Evolutionary conservation across 2,329 filamentous ascomycete species (phyloP), one percentile per base, ranked within the genome.

Genomic region (Hortaea sp.): DNA sequence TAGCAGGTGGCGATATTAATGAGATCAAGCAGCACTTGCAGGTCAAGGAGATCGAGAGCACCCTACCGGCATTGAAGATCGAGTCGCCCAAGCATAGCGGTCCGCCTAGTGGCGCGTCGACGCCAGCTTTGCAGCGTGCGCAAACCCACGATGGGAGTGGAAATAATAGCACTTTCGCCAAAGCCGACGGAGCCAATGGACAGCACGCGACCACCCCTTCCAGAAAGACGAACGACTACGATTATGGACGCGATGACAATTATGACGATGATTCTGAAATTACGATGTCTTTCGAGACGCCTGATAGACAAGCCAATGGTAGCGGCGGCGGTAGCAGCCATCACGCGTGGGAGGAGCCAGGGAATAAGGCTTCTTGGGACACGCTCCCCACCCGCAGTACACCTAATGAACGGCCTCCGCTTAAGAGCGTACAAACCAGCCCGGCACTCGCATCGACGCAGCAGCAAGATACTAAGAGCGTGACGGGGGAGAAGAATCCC

Each of bases 41-140:
- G 31, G 53, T 63, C 28, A 51, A 56, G 7, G 86, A 97, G 67
- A 78, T 95, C 49, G 78, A 92, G 65, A 88, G 85, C 42, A 95
- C 89, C 1, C 70, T 95, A 27, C 89, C 90, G 40, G 87, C 89
- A 0, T 94, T 95, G 77, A 92, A 88, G 63, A 76, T 95, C 31
- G 45, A 49, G n/a, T 13, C 45, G 20, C 12, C 39, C 11, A 7
- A 7, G 37, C 37, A 10, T n/a, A 10, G 13, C 35, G 45, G 29
- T 38, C 46, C 6, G 27, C 6, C 35, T 35, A 7, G 11, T 10
- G 40, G 6, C 13, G 35, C 53, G 6, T n/a, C 39, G 29, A n/a
- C 12, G 12, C 29, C 31, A n/a, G 29, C 5, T 6, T 20, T 41
- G 27, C 42, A 27, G 31, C 7, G 41, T 32, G 37, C 37, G 29